These are phyloP conservation scores for Amylocarpus encephaloides DNA, from an alignment of 2,329 filamentous ascomycete species.

Conservation along the genomic window DNA sequence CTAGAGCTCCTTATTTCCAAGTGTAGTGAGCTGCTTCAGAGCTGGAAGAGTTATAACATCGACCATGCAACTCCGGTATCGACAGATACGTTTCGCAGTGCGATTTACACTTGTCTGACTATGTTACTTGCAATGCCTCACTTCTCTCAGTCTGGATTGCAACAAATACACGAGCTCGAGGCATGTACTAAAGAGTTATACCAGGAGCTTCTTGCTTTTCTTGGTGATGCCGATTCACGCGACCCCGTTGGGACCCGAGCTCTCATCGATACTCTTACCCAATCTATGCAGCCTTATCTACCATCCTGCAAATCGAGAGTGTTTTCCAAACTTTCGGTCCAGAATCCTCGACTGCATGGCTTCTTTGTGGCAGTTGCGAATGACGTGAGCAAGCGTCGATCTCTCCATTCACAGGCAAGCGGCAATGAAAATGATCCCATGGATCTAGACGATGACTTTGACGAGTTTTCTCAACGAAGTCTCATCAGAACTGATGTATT, in stretches of 20 bases:
- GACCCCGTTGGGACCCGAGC: constrained; percentile 15
- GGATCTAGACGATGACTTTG: constrained; percentile 61
- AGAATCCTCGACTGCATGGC: constrained; percentile 18
- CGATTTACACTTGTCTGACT: constrained; percentile 25
- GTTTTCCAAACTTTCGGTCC: constrained; percentile 15
- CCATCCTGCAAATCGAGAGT: constrained; percentile 19
- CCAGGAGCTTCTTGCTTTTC: constrained; percentile 19
- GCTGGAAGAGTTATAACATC: constrained; percentile 21
- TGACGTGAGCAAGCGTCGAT: constrained; percentile 15
- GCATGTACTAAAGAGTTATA: constrained; percentile 13
- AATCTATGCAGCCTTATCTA: constrained; percentile 27
- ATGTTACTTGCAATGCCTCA: constrained; percentile 23
- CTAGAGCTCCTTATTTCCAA: constrained; percentile 29
- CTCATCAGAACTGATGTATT: constrained; percentile 35
- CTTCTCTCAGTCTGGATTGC: constrained; percentile 14
- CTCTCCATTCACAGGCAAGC: not conserved
- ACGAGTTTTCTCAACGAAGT: constrained; percentile 54
- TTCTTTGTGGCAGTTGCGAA: constrained; percentile 24
- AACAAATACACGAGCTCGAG: constrained; percentile 18
- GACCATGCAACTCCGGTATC: constrained; percentile 25
- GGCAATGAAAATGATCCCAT: constrained; percentile 46
- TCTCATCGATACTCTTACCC: constrained; percentile 23
- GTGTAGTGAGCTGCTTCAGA: constrained; percentile 21
- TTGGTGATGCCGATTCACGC: constrained; percentile 11
- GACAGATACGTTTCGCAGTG: constrained; percentile 25